These are phyloP conservation scores for Solanum piurae DNA, from an alignment of 257 asterid genomes.

Conservation along the genomic window DNA sequence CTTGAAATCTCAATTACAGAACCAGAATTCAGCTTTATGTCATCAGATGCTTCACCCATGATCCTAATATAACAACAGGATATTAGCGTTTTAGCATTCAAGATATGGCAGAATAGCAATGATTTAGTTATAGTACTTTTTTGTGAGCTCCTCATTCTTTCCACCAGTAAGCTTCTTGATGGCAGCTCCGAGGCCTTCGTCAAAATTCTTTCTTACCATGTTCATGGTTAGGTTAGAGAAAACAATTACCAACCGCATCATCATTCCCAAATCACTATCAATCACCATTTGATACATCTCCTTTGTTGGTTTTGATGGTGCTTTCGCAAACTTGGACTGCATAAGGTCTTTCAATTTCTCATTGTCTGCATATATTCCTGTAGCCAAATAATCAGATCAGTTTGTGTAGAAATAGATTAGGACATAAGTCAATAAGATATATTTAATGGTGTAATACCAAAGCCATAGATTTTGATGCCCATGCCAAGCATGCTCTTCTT, in stretches of 20 bases:
- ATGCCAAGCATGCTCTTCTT: constrained; percentile 74
- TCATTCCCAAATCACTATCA: constrained; percentile 48
- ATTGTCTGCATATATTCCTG: constrained; percentile 64
- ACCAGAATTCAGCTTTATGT: constrained; percentile 55
- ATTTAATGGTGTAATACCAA: constrained; percentile 22
- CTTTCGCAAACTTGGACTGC: constrained; percentile 36
- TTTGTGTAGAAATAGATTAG: not conserved
- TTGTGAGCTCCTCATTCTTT: constrained; percentile 54
- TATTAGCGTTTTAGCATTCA: not conserved
- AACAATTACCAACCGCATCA: constrained; percentile 52
- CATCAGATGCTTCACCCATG: constrained; percentile 65
- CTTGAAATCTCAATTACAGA: constrained; percentile 67
- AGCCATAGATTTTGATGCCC: constrained; percentile 58
- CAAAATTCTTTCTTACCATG: constrained; percentile 60
- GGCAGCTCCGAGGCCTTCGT: constrained; percentile 60
- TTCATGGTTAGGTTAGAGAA: constrained; percentile 60
- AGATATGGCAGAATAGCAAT: too few relatives aligned
- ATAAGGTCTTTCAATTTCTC: constrained; percentile 42
- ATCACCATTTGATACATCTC: constrained; percentile 56
- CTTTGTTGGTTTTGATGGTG: constrained; percentile 54
- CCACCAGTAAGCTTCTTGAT: constrained; percentile 72
- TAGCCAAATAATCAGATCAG: not conserved
- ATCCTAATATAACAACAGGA: constrained; percentile 30
- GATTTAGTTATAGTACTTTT: constrained; percentile 23
- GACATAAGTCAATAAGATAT: not conserved